Evolutionary conservation across 805 yeast species (phyloP), one percentile per base, ranked within the genome.

Genomic region (Metschnikowia cubensis): DNA sequence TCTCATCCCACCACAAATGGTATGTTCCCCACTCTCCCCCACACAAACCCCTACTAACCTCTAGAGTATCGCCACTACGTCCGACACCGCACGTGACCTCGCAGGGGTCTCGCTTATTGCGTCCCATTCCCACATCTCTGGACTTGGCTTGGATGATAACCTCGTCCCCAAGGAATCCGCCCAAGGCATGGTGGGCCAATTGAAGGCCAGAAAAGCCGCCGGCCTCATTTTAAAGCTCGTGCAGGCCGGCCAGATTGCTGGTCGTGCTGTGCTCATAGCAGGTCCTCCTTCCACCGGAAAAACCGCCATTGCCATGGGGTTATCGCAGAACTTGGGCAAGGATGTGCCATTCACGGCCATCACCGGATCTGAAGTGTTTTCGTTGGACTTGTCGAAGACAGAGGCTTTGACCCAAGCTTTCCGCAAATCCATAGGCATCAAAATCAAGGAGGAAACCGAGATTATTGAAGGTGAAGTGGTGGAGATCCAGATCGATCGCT

Each of bases 281-380:
- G 99, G 99, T 37, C 98, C 98, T 10, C 99, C 99, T 29, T 89
- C 96, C 13, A 94, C 99, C 0, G 99, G 99, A 69, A 94, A 94
- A 69, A 94, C 99, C 3, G 99, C 99, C 35, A 81, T 94, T 60
- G 99, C 99, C 13, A 87, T 90, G 86, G 99, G 97, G 15, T 76
- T 87, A 37, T 79, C 90, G 2, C 91, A 86, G 64, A 83, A 81
- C 47, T 73, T 87, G 58, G 87, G 87, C 32, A 62, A 73, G 13
- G 89, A 84, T 55, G 97, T 94, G 51, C 99, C 99, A 36, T 94
- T 94, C 69, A 92, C 97, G 37, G 89, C 96, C 8, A 79, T 94
- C 67, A 92, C 96, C 8, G 99, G 97, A 3, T 85, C 96, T 32
- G 99, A 94, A 71, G 82, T 94, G 53, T 94, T 83, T 64, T 88